phyloP scores from a whole-genome alignment of 805 yeast species.

The Kluyveromyces nonfermentans region DNA sequence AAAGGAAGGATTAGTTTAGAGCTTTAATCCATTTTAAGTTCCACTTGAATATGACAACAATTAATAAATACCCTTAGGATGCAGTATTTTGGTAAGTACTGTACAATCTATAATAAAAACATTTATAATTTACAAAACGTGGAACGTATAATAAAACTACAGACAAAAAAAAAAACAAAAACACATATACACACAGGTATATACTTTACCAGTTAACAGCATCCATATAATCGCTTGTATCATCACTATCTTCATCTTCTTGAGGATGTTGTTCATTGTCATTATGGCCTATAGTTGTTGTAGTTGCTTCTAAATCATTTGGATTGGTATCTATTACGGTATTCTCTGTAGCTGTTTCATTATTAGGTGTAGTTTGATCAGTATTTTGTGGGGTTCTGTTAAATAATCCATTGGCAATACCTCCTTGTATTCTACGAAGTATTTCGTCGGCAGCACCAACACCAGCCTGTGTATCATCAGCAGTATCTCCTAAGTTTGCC shows the following conservation, averaged over 20 bases:
- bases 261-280: neutral
- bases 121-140: no score
- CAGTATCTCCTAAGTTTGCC: constrained; percentile 17
- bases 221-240: neutral
- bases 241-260: neutral
- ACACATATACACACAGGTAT: neutral
- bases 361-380: neutral
- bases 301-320: constrained; percentile 1
- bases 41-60: no score
- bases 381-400: constrained; percentile 1
- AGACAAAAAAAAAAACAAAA: neutral
- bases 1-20: neutral
- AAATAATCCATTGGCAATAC: constrained; percentile 5
- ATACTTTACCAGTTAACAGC: neutral
- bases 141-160: neutral
- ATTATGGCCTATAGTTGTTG: neutral
- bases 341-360: neutral
- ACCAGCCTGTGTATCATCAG: constrained; percentile 14
- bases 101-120: no score
- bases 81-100: no score
- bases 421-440: constrained; percentile 17
- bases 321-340: neutral
- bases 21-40: neutral
- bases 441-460: constrained; percentile 15
- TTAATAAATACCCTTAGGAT: no score